Percentiles rank a stretch among this genome's conserved stretches.
Conservation (phyloP, 345 rosid genomes). For the Laguncularia racemosa region DNA sequence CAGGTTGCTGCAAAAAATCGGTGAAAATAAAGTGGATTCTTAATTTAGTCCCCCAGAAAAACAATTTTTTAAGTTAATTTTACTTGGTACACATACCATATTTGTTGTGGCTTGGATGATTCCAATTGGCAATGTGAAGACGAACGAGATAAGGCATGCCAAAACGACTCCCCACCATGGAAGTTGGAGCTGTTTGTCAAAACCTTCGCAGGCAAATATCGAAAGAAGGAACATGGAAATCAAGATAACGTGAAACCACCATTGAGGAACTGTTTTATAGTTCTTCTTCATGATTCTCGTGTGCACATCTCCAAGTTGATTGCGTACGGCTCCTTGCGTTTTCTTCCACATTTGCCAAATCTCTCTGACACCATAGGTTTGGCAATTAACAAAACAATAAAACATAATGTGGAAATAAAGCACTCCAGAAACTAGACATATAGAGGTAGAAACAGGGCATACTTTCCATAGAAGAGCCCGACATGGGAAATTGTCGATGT, state of each 20-base stretch:
- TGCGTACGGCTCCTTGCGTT: slow-evolving; percentile 1
- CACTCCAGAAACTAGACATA: neutral
- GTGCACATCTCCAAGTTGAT: slow-evolving; percentile 21
- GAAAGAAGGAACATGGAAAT: slow-evolving; percentile 6
- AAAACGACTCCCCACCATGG: slow-evolving; percentile 36
- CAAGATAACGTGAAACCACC: slow-evolving; percentile 30
- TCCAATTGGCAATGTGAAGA: slow-evolving; percentile 29
- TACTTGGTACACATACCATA: slow-evolving; percentile 10
- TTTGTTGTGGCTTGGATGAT: slow-evolving; percentile 33
- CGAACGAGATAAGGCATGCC: slow-evolving; percentile 17
- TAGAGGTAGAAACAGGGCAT: neutral
- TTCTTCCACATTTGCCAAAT: slow-evolving; percentile 19
- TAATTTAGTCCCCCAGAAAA: neutral
- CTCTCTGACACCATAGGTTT: slow-evolving; percentile 2
- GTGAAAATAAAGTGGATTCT: neutral
- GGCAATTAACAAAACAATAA: neutral
- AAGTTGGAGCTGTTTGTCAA: slow-evolving; percentile 24
- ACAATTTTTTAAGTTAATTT: no score
- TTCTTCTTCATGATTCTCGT: slow-evolving; percentile 32
- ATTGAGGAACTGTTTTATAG: slow-evolving; percentile 26
- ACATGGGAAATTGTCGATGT: slow-evolving; percentile 36
- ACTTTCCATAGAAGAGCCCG: slow-evolving; percentile 35
- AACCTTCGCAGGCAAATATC: slow-evolving; percentile 19
- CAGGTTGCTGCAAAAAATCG: slow-evolving; percentile 6
- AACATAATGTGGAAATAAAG: neutral